Conservation (phyloP, 1,284 basidiomycete genomes). For the Cystobasidiaceae sp. region DNA sequence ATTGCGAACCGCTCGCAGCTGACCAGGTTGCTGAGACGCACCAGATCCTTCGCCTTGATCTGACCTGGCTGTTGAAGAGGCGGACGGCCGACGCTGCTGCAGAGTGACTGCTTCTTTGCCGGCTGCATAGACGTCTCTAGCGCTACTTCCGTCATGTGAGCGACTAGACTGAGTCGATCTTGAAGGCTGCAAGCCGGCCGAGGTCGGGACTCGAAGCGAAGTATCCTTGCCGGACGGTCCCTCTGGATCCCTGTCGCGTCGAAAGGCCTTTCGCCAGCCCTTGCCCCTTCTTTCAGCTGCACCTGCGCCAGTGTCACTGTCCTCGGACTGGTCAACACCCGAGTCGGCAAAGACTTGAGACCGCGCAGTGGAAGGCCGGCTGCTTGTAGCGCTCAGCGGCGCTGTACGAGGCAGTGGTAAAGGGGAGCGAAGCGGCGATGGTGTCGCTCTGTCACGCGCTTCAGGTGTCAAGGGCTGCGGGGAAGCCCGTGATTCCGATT, state of each 20-base stretch:
- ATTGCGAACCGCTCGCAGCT: conserved; percentile 7
- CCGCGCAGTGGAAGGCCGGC: background rate
- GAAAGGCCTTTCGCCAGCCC: conserved; percentile 1
- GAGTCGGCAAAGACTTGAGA: no score
- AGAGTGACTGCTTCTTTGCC: background rate
- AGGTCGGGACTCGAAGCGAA: background rate
- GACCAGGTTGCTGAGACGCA: background rate
- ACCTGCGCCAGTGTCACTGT: background rate
- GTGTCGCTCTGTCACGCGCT: background rate
- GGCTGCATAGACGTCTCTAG: background rate
- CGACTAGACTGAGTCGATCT: background rate
- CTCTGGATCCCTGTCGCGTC: background rate
- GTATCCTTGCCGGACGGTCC: background rate
- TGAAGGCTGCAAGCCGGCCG: background rate
- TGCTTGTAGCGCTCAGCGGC: background rate
- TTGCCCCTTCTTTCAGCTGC: background rate
- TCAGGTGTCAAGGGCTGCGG: background rate
- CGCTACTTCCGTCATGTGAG: background rate
- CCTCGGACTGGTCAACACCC: background rate
- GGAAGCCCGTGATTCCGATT: conserved; percentile 20
- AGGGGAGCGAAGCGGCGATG: background rate
- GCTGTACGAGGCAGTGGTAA: background rate
- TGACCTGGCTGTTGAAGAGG: background rate
- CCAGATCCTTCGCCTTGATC: background rate
- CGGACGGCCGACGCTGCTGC: background rate